Base-by-base conservation (phyloP, 2,329 filamentous ascomycete genomes). In the Venturia nashicola region DNA sequence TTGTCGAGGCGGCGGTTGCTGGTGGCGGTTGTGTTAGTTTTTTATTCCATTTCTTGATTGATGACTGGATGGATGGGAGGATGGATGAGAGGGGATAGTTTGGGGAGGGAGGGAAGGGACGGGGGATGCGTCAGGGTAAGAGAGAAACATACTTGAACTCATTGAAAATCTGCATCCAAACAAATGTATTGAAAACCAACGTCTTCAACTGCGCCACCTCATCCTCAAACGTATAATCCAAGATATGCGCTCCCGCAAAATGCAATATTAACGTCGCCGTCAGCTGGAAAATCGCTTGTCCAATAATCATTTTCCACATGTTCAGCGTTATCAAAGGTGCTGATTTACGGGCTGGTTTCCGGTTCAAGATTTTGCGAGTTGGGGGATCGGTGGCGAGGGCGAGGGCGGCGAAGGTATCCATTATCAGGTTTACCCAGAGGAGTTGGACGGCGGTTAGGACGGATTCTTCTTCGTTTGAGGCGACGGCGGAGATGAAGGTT, bases 161-260 rank as follows among this genome's bases (percentile, higher is more conserved):
- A 76, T 97, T 97, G 80, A 97, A 97, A 70, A 97, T 95, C 71
- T 97, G 93, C 92, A 97, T 97, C 93, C 93, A 97, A 62, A 97
- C 93, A 72, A 97, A 97, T 0, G 91, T 94, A 79, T 97, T 97
- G 82, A 97, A 97, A 6, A 97, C 89, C 59, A 97, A 81, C 2
- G 91, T 95, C 39, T 40, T 55, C 27, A 63, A 27, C 16, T 63
- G 43, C 12, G n/a, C 46, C 12, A 39, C 44, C 64, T 86, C 80
- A 14, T 75, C 71, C 8, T 82, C 72, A 42, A 77, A 70, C 43
- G 80, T 75, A 3, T 76, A 73, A 68, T 86, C 84, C 9, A 79
- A 78, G 20, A 90, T 79, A 43, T 71, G 77, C 65, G 75, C 76
- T 61, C 82, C 85, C 40, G 84, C 90, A 69, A 92, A 97, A 77